Base-by-base conservation (phyloP, 1,284 basidiomycete species). In the Cryptococcus depauperatus region DNA sequence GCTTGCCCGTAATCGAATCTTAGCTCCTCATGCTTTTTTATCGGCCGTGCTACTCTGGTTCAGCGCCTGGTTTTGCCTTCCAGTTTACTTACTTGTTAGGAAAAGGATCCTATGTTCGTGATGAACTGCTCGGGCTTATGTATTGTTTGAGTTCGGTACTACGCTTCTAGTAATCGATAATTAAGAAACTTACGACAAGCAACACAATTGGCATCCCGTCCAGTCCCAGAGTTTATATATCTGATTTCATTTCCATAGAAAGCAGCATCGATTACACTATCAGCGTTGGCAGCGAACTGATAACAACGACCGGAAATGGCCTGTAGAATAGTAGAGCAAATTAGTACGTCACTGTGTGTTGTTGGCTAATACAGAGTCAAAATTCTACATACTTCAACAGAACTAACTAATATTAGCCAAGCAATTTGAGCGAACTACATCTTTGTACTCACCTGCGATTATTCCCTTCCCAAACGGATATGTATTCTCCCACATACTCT, bases 401-500 rank as follows among this genome's bases (percentile, higher is more conserved):
- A 22, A 30, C 47, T 49, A 27, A 16, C 30, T 7, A 11, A 25
- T n/a, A n/a, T n/a, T n/a, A n/a, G n/a, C n/a, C n/a, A n/a, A n/a
- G n/a, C n/a, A n/a, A n/a, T n/a, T n/a, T n/a, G n/a, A n/a, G n/a
- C n/a, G n/a, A n/a, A n/a, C n/a, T n/a, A n/a, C n/a, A 3, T 11
- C 8, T 39, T 16, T 19, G 13, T 18, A 53, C 55, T 51, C 44
- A 55, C 50, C 44, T 48, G 49, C 55, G 32, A 18, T 32, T 45
- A 5, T 35, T 26, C 16, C 48, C 46, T 37, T 51, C 54, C 9
- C 19, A 16, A 18, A 34, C 16, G 4, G 29, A 34, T 7, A 56
- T 51, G 14, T 38, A 23, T 26, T 57, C 55, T 14, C 55, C 55
- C 4, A 44, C 38, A 33, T 57, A 57, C 33, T 57, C 55, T 57